Evolutionary conservation across 768 basidiomycete genomes (phyloP).

Genomic region (Leccinum ochraceum): DNA sequence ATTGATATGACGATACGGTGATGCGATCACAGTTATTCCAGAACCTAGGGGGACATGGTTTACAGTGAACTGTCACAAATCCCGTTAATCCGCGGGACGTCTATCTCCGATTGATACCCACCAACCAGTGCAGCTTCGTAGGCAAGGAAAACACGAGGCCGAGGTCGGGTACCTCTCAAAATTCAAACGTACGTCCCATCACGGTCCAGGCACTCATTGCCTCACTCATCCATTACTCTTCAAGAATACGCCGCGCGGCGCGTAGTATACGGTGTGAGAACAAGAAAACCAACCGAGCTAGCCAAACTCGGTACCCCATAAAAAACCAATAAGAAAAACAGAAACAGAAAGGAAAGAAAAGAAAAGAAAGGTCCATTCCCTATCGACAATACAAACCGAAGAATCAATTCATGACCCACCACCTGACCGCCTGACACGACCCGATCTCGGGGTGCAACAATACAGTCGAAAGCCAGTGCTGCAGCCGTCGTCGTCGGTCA

Average conservation of each 20-base stretch:
- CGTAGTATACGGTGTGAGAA: not conserved
- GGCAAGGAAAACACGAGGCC: not conserved
- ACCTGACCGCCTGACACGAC: constrained; percentile 54
- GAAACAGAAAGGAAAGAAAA: not conserved
- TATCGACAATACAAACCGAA: not conserved
- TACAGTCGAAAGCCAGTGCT: constrained; percentile 66
- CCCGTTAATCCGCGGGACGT: too few species aligned
- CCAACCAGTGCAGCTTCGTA: not conserved
- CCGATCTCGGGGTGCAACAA: constrained; percentile 73
- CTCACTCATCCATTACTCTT: too few species aligned
- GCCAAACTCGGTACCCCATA: not conserved
- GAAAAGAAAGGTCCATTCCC: not conserved
- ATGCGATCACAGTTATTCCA: not conserved
- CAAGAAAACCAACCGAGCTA: not conserved
- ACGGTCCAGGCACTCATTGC: not conserved
- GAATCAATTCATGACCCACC: constrained; percentile 56
- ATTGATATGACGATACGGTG: not conserved
- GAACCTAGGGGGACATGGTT: not conserved
- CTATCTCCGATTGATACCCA: too few species aligned
- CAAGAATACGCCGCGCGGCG: not conserved
- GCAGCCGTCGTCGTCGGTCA: constrained; percentile 54
- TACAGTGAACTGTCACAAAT: too few species aligned
- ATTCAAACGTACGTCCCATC: not conserved
- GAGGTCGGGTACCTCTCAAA: not conserved
- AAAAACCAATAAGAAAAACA: not conserved